Percentiles rank a stretch among this genome's conserved stretches.
Conservation (phyloP, 306 rosid genomes). For the Trifolium subterraneum region DNA sequence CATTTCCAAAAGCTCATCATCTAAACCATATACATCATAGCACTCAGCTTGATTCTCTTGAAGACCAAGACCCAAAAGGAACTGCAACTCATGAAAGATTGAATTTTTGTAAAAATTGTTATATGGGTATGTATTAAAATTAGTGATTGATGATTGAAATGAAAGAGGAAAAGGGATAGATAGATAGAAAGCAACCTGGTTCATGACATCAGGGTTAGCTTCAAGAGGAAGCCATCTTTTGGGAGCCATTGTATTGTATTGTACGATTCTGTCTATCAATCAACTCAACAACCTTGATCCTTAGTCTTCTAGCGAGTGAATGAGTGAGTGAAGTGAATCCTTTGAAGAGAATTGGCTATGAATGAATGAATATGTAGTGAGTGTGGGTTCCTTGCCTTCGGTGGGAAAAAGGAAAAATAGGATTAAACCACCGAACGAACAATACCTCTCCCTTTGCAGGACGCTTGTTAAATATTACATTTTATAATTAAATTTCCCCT, state of each 20-base stretch:
- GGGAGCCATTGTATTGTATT: conserved; percentile 58
- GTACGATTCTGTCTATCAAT: neutral
- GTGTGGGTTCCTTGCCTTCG: no score
- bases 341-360: no score
- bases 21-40: conserved; percentile 88
- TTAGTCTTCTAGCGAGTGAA: no score
- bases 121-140: neutral
- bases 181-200: conserved; percentile 58
- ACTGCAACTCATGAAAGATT: conserved; percentile 52
- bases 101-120: neutral
- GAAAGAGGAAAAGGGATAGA: neutral
- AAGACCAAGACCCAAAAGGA: conserved; percentile 91
- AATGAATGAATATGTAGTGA: no score
- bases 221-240: conserved; percentile 99
- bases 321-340: no score
- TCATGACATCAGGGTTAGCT: conserved; percentile 97
- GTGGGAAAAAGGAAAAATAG: no score
- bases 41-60: conserved; percentile 72
- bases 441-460: no score
- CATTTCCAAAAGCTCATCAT: conserved; percentile 85
- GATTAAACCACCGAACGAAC: no score
- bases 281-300: no score
- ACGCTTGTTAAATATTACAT: no score
- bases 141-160: neutral
- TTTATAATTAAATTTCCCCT: no score